A percentile compares a stretch with the other conserved stretches of the same genome.
These are phyloP conservation scores for Centella asiatica DNA, from an alignment of 129 eudicot species.

Conservation along the genomic window DNA sequence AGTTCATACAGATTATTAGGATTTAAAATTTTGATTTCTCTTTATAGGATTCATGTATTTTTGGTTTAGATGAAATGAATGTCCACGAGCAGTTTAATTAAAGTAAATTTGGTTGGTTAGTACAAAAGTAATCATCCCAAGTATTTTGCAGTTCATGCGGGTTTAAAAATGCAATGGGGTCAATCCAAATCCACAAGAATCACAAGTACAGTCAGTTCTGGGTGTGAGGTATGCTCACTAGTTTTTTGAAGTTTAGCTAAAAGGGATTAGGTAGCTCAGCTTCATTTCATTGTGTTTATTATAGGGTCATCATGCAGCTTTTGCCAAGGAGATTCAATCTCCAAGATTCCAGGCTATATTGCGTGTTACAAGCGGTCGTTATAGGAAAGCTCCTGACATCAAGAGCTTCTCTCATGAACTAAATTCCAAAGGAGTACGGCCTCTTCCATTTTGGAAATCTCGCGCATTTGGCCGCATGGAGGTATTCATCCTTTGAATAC, in stretches of 20 bases:
- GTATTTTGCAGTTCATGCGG: not conserved
- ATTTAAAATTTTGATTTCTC: too few relatives aligned
- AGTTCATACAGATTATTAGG: too few relatives aligned
- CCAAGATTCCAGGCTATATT: slow-evolving; percentile 81
- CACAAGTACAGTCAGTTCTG: slow-evolving; percentile 39
- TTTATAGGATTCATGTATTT: not conserved
- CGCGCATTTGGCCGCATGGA: slow-evolving; percentile 81
- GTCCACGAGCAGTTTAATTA: too few relatives aligned
- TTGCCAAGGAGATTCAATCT: slow-evolving; percentile 75
- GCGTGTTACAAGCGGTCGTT: slow-evolving; percentile 77
- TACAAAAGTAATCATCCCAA: not conserved
- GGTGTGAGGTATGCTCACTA: slow-evolving; percentile 48
- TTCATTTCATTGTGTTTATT: slow-evolving; percentile 20
- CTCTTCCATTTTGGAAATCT: slow-evolving; percentile 84
- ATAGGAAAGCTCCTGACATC: slow-evolving; percentile 58
- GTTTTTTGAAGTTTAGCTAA: slow-evolving; percentile 12
- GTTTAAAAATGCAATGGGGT: slow-evolving; percentile 8
- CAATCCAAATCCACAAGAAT: slow-evolving; percentile 63
- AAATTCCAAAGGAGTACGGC: slow-evolving; percentile 87
- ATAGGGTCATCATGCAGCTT: slow-evolving; percentile 56
- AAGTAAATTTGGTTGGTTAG: not conserved
- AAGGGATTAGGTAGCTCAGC: slow-evolving; percentile 16
- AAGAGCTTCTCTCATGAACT: slow-evolving; percentile 98
- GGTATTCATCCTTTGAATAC: slow-evolving; percentile 39
- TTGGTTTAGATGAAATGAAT: not conserved